Base-by-base conservation (phyloP, 495 filamentous ascomycete genomes). In the Cairneyella variabilis region DNA sequence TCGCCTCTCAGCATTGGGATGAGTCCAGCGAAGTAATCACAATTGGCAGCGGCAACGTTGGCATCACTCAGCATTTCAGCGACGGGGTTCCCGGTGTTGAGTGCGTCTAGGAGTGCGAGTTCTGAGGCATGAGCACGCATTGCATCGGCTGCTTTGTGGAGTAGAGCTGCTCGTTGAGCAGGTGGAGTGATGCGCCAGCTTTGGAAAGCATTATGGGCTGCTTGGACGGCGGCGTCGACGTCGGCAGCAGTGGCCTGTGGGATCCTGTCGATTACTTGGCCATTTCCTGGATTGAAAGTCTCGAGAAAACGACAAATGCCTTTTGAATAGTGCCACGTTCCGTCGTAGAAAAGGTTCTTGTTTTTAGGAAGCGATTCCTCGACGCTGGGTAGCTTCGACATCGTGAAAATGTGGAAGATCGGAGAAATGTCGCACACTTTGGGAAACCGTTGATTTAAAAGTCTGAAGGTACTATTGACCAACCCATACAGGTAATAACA, bases 71-170 rank as follows among this genome's bases (percentile, higher is more conserved):
- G 83, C 21, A 86, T 81, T 54, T 89, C 86, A 2, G 79, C 76
- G 3, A 83, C 56, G 0, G 86, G 84, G 66, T 90, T 90, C 45
- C 85, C 85, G 49, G 88, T 89, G 67, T 89, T 84, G 77, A 77
- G 83, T 45, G 91, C 95, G 57, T 96, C 93, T 56, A 97, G 65
- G 34, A 80, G 88, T 11, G 90, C 89, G 20, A 96, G 72, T 60
- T 97, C 91, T n/a, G 91, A 87, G 23, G 79, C 74, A 53, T 96
- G 92, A 22, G 88, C 89, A 7, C 89, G 67, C 77, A 95, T 82
- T 43, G 95, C 71, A 44, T 93, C 79, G 69, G 90, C 90, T 91
- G 90, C 96, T 63, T 83, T 86, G 41, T 88, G 82, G 38, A 97
- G 78, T 69, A 93, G 80, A 62, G 79, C 80, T 34, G 88, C 78